Percentiles rank a stretch among this genome's conserved stretches.
Evolutionary conservation across 164 flowering plant genomes (phyloP).

Genomic region (Aristolochia contorta): DNA sequence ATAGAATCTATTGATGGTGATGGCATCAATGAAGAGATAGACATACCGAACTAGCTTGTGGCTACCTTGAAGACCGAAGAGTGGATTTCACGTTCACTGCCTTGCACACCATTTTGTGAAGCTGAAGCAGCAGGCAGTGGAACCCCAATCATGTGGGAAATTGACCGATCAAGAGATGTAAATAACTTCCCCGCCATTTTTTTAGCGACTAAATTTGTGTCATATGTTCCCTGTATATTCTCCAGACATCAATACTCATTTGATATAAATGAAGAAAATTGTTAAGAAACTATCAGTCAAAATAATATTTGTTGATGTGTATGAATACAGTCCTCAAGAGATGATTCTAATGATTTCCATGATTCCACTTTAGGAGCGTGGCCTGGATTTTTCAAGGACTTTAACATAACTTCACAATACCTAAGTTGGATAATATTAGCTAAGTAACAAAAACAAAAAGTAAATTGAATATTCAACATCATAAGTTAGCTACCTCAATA

Average conservation of each 20-base stretch:
- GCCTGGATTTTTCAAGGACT: conserved; percentile 64
- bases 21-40: conserved; percentile 66
- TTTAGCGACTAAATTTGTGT: conserved; percentile 69
- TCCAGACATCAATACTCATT: conserved; percentile 1
- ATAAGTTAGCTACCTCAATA: conserved; percentile 51
- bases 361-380: conserved; percentile 74
- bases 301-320: conserved; percentile 73
- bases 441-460: neutral
- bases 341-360: conserved; percentile 51
- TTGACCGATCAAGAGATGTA: conserved; percentile 79
- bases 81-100: conserved; percentile 33
- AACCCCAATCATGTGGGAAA: conserved; percentile 86
- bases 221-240: conserved; percentile 69
- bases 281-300: neutral
- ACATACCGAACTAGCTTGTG: conserved; percentile 69
- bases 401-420: conserved; percentile 77
- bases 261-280: neutral
- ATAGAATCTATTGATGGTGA: conserved; percentile 82
- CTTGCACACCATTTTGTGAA: conserved; percentile 28
- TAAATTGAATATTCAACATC: neutral
- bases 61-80: conserved; percentile 38
- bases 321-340: conserved; percentile 83
- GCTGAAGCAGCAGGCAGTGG: conserved; percentile 55
- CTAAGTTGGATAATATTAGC: conserved; percentile 25
- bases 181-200: conserved; percentile 78